Evolutionary conservation across 371 early-diverging fungal genomes (phyloP).

Genomic region (Rhizopus delemar): DNA sequence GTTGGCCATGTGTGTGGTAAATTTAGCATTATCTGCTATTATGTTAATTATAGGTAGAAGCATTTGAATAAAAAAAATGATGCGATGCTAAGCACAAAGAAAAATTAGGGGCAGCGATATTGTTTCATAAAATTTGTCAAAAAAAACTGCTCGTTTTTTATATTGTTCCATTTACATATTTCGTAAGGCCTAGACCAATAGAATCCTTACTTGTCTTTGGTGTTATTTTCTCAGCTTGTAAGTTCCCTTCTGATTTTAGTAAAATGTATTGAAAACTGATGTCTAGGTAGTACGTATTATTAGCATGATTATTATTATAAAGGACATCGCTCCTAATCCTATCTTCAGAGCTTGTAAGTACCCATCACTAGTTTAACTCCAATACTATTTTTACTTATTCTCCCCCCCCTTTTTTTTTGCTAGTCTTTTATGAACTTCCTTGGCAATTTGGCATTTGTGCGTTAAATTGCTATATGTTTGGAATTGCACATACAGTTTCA

Average conservation of each 20-base stretch:
- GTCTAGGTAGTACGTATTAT: constrained; percentile 32
- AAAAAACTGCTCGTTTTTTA: constrained; percentile 31
- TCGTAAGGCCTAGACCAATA: constrained; percentile 42
- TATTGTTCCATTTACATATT: constrained; percentile 15
- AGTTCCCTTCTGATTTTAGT: constrained; percentile 1
- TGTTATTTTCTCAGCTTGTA: constrained; percentile 32
- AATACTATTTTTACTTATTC: too few species aligned
- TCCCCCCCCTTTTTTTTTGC: not conserved
- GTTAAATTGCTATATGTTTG: constrained; percentile 42
- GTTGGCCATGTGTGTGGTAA: constrained; percentile 29
- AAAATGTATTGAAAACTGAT: constrained; percentile 1
- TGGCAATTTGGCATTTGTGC: constrained; percentile 45
- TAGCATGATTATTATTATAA: constrained; percentile 27
- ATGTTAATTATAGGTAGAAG: constrained; percentile 28
- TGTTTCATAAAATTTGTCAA: constrained; percentile 24
- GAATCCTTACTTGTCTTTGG: constrained; percentile 39
- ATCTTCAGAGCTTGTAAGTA: constrained; percentile 33
- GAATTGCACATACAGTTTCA: constrained; percentile 41
- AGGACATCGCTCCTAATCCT: constrained; percentile 20
- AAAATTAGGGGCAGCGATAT: constrained; percentile 14
- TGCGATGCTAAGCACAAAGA: not conserved
- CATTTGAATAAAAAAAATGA: not conserved
- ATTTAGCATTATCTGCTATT: constrained; percentile 26
- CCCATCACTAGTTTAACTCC: too few species aligned
- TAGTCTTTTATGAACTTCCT: constrained; percentile 41